Conservation (phyloP, 148 eudicot species). For the Agrostemma githago region DNA sequence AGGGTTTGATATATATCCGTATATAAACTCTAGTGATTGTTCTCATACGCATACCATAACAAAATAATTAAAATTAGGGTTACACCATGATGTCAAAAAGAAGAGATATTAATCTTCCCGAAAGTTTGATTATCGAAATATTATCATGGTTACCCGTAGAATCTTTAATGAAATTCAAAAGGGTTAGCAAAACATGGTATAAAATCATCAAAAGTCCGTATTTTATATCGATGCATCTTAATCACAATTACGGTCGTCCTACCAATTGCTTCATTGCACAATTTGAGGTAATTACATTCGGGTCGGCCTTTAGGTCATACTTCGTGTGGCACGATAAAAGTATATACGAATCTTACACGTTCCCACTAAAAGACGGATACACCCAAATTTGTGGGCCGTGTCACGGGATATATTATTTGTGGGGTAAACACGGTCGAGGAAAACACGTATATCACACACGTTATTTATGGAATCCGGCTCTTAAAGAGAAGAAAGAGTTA, state of each 20-base stretch:
- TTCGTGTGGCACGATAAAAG: neutral
- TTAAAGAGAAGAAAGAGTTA: neutral
- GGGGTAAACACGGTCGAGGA: neutral
- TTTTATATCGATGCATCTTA: slow-evolving; percentile 9
- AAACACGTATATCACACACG: neutral
- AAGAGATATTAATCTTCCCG: neutral
- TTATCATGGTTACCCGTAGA: slow-evolving; percentile 4
- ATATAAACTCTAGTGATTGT: no score
- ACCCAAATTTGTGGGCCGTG: slow-evolving; percentile 12
- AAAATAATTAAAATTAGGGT: no score
- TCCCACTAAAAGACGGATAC: neutral
- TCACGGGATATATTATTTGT: slow-evolving; percentile 7
- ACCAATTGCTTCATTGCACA: neutral
- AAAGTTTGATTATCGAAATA: slow-evolving; percentile 5
- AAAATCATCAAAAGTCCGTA: neutral
- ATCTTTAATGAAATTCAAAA: neutral
- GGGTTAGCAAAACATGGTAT: slow-evolving; percentile 5
- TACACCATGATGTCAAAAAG: no score
- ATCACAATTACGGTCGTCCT: neutral
- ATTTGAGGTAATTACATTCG: neutral
- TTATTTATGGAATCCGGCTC: slow-evolving; percentile 10
- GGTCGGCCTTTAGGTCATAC: neutral
- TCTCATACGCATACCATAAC: no score
- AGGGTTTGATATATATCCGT: no score
- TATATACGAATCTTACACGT: neutral